Conservation (phyloP, 805 yeast species). For the Wickerhamomyces alni region DNA sequence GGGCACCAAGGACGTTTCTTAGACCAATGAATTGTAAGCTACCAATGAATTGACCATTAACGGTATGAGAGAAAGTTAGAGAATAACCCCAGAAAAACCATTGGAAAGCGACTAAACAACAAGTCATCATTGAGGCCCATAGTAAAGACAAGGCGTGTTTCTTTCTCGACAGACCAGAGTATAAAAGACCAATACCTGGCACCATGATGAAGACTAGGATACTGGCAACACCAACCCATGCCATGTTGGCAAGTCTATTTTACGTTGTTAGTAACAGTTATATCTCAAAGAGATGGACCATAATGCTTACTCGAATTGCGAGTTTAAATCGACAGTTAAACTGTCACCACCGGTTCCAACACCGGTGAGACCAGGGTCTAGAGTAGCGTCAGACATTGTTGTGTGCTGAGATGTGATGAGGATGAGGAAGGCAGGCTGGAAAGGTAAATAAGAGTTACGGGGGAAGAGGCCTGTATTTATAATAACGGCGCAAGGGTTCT, state of each 20-base stretch:
- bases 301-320: constrained; percentile 41
- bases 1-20: constrained; percentile 77
- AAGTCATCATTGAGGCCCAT: constrained; percentile 92
- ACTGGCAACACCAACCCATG: constrained; percentile 75
- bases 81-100: constrained; percentile 99
- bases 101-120: constrained; percentile 78
- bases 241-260: constrained; percentile 58
- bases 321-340: constrained; percentile 63
- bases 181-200: constrained; percentile 91
- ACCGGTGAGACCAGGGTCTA: constrained; percentile 42
- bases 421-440: too few species aligned
- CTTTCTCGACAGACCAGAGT: constrained; percentile 91
- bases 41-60: constrained; percentile 65
- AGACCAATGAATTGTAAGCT: constrained; percentile 75
- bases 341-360: constrained; percentile 79
- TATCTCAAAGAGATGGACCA: too few species aligned
- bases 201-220: constrained; percentile 91
- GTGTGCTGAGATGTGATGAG: not conserved
- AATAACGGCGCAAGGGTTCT: too few species aligned
- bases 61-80: constrained; percentile 69
- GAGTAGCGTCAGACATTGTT: constrained; percentile 25
- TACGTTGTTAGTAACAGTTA: too few species aligned
- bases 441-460: not conserved
- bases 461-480: too few species aligned
- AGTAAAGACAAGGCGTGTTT: constrained; percentile 91